A percentile compares a stretch with the other conserved stretches of the same genome.
Evolutionary conservation across 2,329 filamentous ascomycete genomes (phyloP).

Genomic region (Colletotrichum tropicicola): DNA sequence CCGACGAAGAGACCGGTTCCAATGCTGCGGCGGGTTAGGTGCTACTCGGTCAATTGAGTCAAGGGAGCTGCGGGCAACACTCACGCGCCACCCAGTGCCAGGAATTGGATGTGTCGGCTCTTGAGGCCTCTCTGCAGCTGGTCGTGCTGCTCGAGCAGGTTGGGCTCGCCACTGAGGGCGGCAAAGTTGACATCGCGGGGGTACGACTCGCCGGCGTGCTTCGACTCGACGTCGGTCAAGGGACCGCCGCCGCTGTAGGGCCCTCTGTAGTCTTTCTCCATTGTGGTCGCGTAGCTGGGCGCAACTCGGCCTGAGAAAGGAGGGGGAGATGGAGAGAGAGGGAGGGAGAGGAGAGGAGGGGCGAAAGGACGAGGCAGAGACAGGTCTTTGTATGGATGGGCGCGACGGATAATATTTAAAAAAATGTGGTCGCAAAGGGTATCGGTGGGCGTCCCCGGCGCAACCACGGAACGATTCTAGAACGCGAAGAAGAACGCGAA

Average conservation of each 20-base stretch:
- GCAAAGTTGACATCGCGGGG: slow-evolving; percentile 34
- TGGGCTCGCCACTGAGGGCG: slow-evolving; percentile 35
- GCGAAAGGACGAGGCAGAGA: not conserved
- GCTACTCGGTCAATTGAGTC: not conserved
- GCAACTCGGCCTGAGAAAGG: not conserved
- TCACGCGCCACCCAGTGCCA: slow-evolving; percentile 60
- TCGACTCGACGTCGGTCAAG: slow-evolving; percentile 32
- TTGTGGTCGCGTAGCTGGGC: not conserved
- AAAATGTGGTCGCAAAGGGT: not conserved
- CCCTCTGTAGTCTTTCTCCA: slow-evolving; percentile 27
- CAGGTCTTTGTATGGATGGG: not conserved
- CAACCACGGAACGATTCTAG: slow-evolving; percentile 21
- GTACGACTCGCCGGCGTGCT: slow-evolving; percentile 32
- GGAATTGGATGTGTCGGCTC: slow-evolving; percentile 68
- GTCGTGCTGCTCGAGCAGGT: slow-evolving; percentile 47
- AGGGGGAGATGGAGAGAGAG: not conserved
- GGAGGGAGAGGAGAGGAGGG: not conserved
- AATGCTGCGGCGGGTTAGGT: slow-evolving; percentile 48
- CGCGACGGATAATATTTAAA: not conserved
- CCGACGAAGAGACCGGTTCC: slow-evolving; percentile 73
- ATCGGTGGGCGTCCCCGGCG: slow-evolving; percentile 17
- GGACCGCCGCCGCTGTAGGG: slow-evolving; percentile 20
- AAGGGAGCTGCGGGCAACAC: too few relatives aligned
- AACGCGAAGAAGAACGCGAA: slow-evolving; percentile 3
- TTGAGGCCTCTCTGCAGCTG: slow-evolving; percentile 66